Percentiles rank a stretch among this genome's conserved stretches.
phyloP scores from a whole-genome alignment of 2,329 filamentous ascomycete genomes.

The Leptodontidium sp. region DNA sequence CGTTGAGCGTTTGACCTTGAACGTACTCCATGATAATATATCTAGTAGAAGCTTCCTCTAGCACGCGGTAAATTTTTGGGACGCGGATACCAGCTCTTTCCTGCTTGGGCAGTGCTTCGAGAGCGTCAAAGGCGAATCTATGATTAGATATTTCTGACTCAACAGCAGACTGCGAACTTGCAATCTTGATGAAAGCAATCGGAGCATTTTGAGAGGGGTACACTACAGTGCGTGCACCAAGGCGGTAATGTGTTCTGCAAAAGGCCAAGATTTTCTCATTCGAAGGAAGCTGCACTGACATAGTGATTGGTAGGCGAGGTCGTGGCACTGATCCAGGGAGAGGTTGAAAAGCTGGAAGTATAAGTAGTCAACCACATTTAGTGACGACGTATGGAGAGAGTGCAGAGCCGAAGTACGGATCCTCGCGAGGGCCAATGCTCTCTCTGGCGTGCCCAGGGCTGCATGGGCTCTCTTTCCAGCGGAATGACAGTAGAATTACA shows the following conservation, averaged over 20 bases:
- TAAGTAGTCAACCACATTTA: neutral
- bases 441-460: too few relatives aligned
- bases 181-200: constrained; percentile 14
- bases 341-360: neutral
- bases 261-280: neutral
- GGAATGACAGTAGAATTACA: too few relatives aligned
- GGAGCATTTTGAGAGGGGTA: constrained; percentile 1
- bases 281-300: constrained; percentile 1
- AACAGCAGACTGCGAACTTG: constrained; percentile 1
- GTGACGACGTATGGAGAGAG: too few relatives aligned
- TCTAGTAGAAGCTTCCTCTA: constrained; percentile 4
- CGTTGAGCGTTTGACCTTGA: constrained; percentile 10
- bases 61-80: constrained; percentile 11
- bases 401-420: too few relatives aligned
- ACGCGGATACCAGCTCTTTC: constrained; percentile 7
- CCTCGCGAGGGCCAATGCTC: too few relatives aligned
- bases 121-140: constrained; percentile 17
- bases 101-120: constrained; percentile 8
- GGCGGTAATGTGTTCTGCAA: neutral
- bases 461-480: too few relatives aligned
- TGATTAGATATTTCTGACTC: constrained; percentile 14
- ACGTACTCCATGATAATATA: constrained; percentile 22
- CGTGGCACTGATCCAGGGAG: neutral
- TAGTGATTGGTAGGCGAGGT: neutral
- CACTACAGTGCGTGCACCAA: neutral